A percentile compares a stretch with the other conserved stretches of the same genome.
These are phyloP conservation scores for Exobasidium rhododendri DNA, from an alignment of 1,284 basidiomycete species.

Conservation along the genomic window DNA sequence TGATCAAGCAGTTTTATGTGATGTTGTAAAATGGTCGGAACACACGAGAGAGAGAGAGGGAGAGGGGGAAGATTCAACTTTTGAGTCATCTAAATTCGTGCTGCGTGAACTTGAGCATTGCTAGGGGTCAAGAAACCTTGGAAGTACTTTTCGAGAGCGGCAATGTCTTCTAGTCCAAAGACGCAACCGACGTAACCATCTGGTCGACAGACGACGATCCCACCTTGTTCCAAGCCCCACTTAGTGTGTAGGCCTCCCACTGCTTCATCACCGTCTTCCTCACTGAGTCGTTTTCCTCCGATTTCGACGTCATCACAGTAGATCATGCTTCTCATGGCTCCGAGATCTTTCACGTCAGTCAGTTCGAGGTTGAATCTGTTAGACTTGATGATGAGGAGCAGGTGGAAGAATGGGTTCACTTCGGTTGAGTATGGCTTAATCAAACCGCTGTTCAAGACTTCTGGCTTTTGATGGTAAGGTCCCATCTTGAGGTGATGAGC, in stretches of 20 bases:
- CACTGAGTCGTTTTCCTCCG: conserved; percentile 56
- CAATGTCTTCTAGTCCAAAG: conserved; percentile 59
- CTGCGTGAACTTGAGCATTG: not conserved
- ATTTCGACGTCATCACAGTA: conserved; percentile 59
- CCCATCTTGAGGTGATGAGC: conserved; percentile 22
- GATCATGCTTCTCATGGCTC: conserved; percentile 57
- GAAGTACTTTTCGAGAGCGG: conserved; percentile 62
- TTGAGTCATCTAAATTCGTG: too few species aligned
- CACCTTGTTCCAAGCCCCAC: conserved; percentile 63
- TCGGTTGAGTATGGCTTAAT: conserved; percentile 35
- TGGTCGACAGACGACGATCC: conserved; percentile 67
- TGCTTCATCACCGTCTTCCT: conserved; percentile 28
- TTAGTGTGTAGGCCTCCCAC: conserved; percentile 58
- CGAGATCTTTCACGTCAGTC: conserved; percentile 39
- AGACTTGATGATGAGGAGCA: conserved; percentile 46
- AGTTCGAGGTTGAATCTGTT: conserved; percentile 50
- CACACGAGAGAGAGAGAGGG: not conserved
- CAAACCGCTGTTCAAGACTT: conserved; percentile 41
- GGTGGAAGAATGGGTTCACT: conserved; percentile 52
- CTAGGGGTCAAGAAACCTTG: conserved; percentile 37
- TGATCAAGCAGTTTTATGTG: not conserved
- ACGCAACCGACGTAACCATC: conserved; percentile 71
- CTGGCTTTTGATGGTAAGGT: conserved; percentile 21
- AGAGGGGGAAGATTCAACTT: not conserved
- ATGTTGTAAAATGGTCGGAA: not conserved